Evolutionary conservation across 768 basidiomycete genomes (phyloP).

Genomic region (Russula earlei): DNA sequence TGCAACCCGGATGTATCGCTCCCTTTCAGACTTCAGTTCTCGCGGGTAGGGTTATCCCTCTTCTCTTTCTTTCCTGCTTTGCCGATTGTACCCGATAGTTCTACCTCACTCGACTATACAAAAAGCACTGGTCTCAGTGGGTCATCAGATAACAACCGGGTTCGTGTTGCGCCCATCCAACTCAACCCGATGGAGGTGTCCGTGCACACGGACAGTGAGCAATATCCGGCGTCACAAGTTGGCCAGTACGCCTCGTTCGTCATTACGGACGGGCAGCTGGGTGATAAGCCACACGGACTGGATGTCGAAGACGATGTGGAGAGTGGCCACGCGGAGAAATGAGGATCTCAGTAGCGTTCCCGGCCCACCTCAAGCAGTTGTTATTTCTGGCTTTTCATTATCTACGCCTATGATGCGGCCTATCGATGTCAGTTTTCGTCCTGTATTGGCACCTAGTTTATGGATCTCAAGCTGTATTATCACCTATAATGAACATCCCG

Average conservation of each 20-base stretch:
- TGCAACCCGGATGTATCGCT: conserved; percentile 1
- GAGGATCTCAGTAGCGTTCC: no score
- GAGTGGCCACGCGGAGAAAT: no score
- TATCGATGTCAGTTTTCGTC: no score
- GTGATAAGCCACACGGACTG: no score
- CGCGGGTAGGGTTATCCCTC: not conserved
- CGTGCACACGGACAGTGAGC: not conserved
- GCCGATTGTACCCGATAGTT: not conserved
- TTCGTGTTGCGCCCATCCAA: not conserved
- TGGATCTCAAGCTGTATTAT: no score
- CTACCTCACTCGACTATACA: not conserved
- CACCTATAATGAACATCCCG: no score
- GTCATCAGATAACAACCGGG: not conserved
- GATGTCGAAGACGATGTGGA: no score
- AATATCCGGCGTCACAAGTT: not conserved
- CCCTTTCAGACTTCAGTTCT: not conserved
- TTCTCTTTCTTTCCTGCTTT: not conserved
- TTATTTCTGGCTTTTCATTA: no score
- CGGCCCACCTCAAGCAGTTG: no score
- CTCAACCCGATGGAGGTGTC: not conserved
- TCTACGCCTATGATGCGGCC: no score
- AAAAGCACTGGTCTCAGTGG: no score
- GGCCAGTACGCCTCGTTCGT: not conserved
- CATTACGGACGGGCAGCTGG: not conserved
- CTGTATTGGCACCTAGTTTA: no score